Evolutionary conservation across 2,329 filamentous ascomycete species (phyloP), one percentile per base, ranked within the genome.

Genomic region (Xylaria sp.): DNA sequence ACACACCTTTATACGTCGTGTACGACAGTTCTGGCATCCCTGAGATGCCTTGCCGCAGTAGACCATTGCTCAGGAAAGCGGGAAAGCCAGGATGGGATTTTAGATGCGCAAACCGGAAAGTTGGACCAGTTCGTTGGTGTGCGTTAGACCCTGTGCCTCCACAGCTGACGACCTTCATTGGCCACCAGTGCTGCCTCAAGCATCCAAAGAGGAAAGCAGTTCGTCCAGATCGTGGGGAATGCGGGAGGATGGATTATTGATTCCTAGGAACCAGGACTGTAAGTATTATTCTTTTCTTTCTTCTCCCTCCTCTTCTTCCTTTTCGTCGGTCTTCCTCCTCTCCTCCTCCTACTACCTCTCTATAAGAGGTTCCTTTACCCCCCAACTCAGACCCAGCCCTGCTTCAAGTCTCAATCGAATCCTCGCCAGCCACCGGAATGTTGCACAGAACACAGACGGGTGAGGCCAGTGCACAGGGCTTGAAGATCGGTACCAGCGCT

Each of bases 11-110:
- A 83, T 83, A 62, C 80, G 78, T 59, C 80, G 73, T 34, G 73
- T 77, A 51, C 80, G 78, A 64, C 80, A 83, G 58, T 74, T 78
- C 62, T 81, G 74, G 67, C 80, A 83, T 63, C 79, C 79, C 64
- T 80, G 74, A 6, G 80, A 82, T 61, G 80, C 80, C 66, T 82
- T 83, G 41, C 80, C 80, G 61, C 80, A 82, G 68, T 81, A 82
- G 42, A 82, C 79, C 80, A 83, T 82, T 64, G 60, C 63, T 64
- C 56, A 59, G 55, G 39, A 46, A 57, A 39, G 56, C 56, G 58
- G 55, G 39, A 46, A 57, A 39, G 56, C 63, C 63, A 64, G 50
- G 39, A 56, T 58, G 56, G 29, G 11, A 34, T 7, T 34, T 52
- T 50, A 45, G 44, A 52, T 55, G 57, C 44, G 20, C 54, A 56